Evolutionary conservation across 305 asterid species (phyloP).

Genomic region (Withania somnifera): DNA sequence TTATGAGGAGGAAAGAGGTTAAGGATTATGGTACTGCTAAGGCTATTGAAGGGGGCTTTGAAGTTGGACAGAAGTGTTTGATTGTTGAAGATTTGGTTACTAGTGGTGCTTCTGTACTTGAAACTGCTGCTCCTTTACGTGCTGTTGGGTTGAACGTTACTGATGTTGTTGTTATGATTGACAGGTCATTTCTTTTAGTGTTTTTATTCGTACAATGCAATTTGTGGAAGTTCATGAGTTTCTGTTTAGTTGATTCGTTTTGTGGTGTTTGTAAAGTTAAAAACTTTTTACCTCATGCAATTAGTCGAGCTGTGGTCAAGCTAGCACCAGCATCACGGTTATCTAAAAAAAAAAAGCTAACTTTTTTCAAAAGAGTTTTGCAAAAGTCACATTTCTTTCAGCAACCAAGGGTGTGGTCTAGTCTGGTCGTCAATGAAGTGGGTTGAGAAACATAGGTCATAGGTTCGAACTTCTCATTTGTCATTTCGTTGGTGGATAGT

Average conservation of each 20-base stretch:
- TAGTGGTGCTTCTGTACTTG: constrained; percentile 88
- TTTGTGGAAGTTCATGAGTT: background rate
- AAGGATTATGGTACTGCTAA: constrained; percentile 88
- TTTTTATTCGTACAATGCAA: no score
- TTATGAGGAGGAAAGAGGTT: constrained; percentile 95
- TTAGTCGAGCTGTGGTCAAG: no score
- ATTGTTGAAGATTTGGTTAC: constrained; percentile 92
- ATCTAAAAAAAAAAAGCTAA: background rate
- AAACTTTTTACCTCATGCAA: no score
- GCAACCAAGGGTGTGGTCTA: no score
- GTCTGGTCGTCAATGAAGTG: no score
- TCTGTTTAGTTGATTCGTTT: background rate
- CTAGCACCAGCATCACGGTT: no score
- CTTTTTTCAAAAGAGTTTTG: background rate
- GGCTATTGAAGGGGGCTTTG: constrained; percentile 78
- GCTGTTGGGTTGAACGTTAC: constrained; percentile 71
- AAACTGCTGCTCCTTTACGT: constrained; percentile 86
- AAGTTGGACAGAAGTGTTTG: constrained; percentile 45
- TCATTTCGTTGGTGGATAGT: no score
- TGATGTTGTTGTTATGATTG: constrained; percentile 84
- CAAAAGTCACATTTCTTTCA: background rate
- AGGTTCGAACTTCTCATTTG: no score
- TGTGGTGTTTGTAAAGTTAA: no score
- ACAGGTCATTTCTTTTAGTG: constrained; percentile 37
- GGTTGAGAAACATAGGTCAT: no score